Evolutionary conservation across 805 yeast genomes (phyloP).

Genomic region (Wickerhamiella domercqiae): DNA sequence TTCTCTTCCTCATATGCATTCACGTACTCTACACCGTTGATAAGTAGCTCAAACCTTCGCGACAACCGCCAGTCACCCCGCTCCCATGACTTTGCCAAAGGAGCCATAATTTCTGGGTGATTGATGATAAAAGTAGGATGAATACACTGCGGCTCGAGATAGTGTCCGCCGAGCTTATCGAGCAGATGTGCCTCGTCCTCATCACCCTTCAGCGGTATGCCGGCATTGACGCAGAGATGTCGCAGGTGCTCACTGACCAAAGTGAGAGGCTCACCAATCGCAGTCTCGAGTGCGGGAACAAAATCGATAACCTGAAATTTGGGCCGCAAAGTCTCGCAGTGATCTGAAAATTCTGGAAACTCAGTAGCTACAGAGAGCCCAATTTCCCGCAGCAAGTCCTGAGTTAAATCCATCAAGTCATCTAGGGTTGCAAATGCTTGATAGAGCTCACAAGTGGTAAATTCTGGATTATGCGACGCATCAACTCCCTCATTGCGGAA

Average conservation of each 20-base stretch:
- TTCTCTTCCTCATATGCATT: conserved; percentile 97
- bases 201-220: background rate
- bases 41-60: conserved; percentile 69
- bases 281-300: conserved; percentile 42
- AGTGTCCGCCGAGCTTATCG: conserved; percentile 45
- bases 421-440: conserved; percentile 52
- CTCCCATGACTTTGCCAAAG: conserved; percentile 58
- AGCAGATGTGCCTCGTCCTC: conserved; percentile 40
- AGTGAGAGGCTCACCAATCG: conserved; percentile 39
- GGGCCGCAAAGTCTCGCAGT: conserved; percentile 2
- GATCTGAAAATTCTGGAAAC: conserved; percentile 12
- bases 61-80: conserved; percentile 29
- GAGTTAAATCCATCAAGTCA: conserved; percentile 51
- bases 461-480: conserved; percentile 87
- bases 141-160: conserved; percentile 48
- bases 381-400: conserved; percentile 35
- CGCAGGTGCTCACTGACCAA: conserved; percentile 21
- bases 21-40: conserved; percentile 63
- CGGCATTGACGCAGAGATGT: conserved; percentile 2
- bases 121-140: conserved; percentile 62
- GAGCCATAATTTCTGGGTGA: conserved; percentile 76
- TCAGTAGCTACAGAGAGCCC: conserved; percentile 14
- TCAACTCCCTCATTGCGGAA: conserved; percentile 93
- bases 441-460: conserved; percentile 80
- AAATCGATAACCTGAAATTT: conserved; percentile 42